Conservation (phyloP, 2,329 filamentous ascomycete species). For the Diaporthe velutina region DNA sequence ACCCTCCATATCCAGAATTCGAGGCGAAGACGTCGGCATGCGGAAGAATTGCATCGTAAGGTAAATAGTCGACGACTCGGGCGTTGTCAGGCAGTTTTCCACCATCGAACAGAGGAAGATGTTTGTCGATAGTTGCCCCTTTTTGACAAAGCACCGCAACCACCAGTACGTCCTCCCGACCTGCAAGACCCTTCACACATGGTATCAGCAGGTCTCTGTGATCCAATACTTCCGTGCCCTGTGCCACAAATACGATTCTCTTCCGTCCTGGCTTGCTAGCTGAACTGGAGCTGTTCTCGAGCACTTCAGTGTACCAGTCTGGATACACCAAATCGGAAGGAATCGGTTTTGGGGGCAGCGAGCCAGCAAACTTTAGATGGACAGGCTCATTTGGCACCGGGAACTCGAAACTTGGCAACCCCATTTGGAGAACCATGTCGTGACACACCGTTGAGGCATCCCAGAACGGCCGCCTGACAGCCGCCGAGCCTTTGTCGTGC, state of each 20-base stretch:
- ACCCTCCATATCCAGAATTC: slow-evolving; percentile 63
- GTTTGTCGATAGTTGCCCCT: slow-evolving; percentile 41
- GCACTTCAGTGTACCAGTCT: slow-evolving; percentile 60
- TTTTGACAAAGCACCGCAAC: slow-evolving; percentile 50
- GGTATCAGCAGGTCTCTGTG: slow-evolving; percentile 59
- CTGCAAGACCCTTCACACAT: slow-evolving; percentile 56
- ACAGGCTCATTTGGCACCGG: slow-evolving; percentile 27
- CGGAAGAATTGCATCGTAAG: slow-evolving; percentile 61
- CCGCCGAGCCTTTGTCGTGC: neutral
- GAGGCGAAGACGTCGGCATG: slow-evolving; percentile 59
- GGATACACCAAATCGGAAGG: slow-evolving; percentile 51
- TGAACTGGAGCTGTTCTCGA: slow-evolving; percentile 45
- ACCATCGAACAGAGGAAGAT: slow-evolving; percentile 40
- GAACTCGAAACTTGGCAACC: slow-evolving; percentile 30
- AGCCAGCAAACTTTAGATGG: slow-evolving; percentile 31
- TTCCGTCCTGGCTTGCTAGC: slow-evolving; percentile 43
- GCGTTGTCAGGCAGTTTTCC: slow-evolving; percentile 55
- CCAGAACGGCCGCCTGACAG: neutral
- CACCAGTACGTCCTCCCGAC: slow-evolving; percentile 54
- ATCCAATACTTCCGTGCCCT: slow-evolving; percentile 59
- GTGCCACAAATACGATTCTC: slow-evolving; percentile 59
- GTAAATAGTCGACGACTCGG: slow-evolving; percentile 60
- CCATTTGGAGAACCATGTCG: slow-evolving; percentile 36
- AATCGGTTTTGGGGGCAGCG: slow-evolving; percentile 50
- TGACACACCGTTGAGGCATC: slow-evolving; percentile 31